Conservation (phyloP, 148 eudicot species). For the Bassia scoparia region DNA sequence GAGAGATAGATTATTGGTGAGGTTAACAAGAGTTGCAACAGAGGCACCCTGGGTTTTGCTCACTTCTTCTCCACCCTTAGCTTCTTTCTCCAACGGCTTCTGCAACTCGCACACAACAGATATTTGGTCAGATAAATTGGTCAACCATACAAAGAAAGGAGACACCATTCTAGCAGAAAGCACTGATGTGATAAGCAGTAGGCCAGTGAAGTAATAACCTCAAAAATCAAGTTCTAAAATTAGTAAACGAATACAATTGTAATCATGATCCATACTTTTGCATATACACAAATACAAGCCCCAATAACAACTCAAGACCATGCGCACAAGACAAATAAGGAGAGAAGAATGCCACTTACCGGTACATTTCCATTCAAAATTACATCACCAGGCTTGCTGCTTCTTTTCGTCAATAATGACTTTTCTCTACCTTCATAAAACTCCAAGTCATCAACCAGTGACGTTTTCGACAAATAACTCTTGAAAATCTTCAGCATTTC, state of each 20-base stretch:
- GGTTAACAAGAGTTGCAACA: slow-evolving; percentile 41
- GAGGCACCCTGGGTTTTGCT: slow-evolving; percentile 21
- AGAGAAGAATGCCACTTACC: slow-evolving; percentile 32
- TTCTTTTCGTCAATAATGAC: slow-evolving; percentile 49
- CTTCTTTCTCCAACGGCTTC: slow-evolving; percentile 29
- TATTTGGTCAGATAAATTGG: background rate
- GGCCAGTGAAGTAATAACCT: too few relatives aligned
- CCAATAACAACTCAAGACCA: too few relatives aligned
- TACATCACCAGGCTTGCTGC: slow-evolving; percentile 33
- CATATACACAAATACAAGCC: too few relatives aligned
- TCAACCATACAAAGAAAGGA: background rate
- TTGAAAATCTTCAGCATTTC: slow-evolving; percentile 87
- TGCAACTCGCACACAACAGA: slow-evolving; percentile 16
- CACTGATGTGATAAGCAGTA: too few relatives aligned
- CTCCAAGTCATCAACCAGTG: slow-evolving; percentile 63
- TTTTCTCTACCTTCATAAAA: slow-evolving; percentile 75
- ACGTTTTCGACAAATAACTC: slow-evolving; percentile 47
- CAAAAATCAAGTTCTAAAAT: too few relatives aligned
- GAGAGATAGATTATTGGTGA: slow-evolving; percentile 58
- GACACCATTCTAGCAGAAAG: too few relatives aligned
- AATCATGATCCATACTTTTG: too few relatives aligned
- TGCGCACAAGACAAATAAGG: background rate
- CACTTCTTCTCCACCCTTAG: slow-evolving; percentile 30
- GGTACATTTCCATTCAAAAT: slow-evolving; percentile 10
- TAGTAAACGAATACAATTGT: too few relatives aligned